These are phyloP conservation scores for Schizophyllum amplum DNA, from an alignment of 1,284 basidiomycete species.

Conservation along the genomic window DNA sequence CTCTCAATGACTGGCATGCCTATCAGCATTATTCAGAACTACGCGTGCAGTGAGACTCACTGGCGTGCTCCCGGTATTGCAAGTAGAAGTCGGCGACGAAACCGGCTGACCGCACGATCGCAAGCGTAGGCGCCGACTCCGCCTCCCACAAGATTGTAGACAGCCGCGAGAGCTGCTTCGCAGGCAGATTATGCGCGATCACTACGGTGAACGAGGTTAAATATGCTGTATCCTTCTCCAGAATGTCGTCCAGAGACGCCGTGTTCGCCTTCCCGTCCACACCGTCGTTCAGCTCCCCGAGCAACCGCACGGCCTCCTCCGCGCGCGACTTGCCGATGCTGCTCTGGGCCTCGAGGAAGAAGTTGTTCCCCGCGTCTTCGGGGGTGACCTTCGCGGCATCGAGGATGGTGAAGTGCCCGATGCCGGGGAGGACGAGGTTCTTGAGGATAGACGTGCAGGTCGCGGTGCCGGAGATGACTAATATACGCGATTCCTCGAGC, in stretches of 20 bases:
- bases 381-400: constrained; percentile 56
- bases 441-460: constrained; percentile 85
- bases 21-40: neutral
- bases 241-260: constrained; percentile 46
- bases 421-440: constrained; percentile 92
- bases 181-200: constrained; percentile 75
- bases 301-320: constrained; percentile 68
- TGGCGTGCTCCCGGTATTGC: constrained; percentile 79
- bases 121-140: constrained; percentile 51
- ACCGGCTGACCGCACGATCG: constrained; percentile 76
- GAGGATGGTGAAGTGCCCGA: constrained; percentile 87
- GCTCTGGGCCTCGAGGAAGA: constrained; percentile 77
- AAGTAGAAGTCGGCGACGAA: constrained; percentile 85
- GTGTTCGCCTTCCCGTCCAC: constrained; percentile 70
- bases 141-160: constrained; percentile 65
- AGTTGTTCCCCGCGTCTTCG: constrained; percentile 90
- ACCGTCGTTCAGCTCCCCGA: constrained; percentile 83
- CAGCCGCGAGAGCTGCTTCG: constrained; percentile 47
- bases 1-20: constrained; percentile 73
- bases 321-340: constrained; percentile 80
- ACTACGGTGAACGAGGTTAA: constrained; percentile 66
- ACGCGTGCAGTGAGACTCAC: constrained; percentile 35
- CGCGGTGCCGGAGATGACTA: constrained; percentile 75
- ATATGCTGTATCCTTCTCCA: constrained; percentile 46
- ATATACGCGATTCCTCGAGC: constrained; percentile 77